Percentiles rank a stretch among this genome's conserved stretches.
These are phyloP conservation scores for Aureobasidium leucospermi DNA, from an alignment of 2,329 filamentous ascomycete genomes.

Conservation along the genomic window DNA sequence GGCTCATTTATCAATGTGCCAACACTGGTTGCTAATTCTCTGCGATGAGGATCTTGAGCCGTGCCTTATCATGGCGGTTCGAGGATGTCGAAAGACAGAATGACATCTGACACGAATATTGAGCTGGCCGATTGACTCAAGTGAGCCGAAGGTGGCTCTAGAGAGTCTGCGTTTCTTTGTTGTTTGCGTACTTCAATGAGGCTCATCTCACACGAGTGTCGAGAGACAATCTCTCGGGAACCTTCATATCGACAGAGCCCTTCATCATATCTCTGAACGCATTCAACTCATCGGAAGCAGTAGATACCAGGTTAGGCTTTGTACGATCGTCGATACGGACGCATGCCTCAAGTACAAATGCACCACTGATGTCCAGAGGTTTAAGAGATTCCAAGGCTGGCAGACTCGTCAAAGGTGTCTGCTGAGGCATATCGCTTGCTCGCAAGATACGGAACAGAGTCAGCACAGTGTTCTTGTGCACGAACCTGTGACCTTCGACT, in stretches of 20 bases:
- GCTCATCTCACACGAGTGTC: conserved; percentile 52
- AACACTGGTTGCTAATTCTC: no score
- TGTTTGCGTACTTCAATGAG: neutral
- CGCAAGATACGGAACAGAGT: conserved; percentile 49
- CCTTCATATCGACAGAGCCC: conserved; percentile 49
- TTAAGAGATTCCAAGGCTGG: conserved; percentile 40
- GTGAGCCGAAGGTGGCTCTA: no score
- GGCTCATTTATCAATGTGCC: no score
- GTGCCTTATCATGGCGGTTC: no score
- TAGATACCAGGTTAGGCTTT: conserved; percentile 47
- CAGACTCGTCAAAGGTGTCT: conserved; percentile 29
- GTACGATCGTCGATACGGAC: conserved; percentile 50
- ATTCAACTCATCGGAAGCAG: conserved; percentile 48
- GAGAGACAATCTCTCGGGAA: conserved; percentile 51
- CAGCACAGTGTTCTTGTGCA: conserved; percentile 51
- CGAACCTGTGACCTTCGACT: conserved; percentile 50
- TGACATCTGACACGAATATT: no score
- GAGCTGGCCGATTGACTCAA: no score
- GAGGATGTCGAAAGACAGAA: no score
- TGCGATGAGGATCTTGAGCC: no score
- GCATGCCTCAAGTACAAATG: conserved; percentile 51
- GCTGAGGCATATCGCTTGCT: conserved; percentile 26
- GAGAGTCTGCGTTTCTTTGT: no score
- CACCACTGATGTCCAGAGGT: conserved; percentile 49
- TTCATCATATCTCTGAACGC: conserved; percentile 49